Evolutionary conservation across 2,329 filamentous ascomycete genomes (phyloP), one percentile per base, ranked within the genome.

Genomic region (Ophiostoma piceae): DNA sequence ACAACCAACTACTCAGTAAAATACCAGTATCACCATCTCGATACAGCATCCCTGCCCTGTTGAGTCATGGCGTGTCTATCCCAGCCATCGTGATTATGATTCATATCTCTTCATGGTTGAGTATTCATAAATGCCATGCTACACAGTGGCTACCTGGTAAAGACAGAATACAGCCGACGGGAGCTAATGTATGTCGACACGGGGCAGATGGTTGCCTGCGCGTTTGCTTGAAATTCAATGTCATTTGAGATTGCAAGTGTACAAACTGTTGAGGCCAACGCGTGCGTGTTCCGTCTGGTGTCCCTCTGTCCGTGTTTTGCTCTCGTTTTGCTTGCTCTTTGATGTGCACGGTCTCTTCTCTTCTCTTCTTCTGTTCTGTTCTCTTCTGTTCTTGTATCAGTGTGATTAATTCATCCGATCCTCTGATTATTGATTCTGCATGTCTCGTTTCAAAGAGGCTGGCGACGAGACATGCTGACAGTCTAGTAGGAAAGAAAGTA

Each of bases 161-260:
- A 35, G 35, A 35, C 35, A 35, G 35, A 32, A 16, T 16, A 57
- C 51, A 26, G 8, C 26, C 26, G 8, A 62, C 57, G 57, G 57
- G 57, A 32, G 57, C 57, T 62, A 62, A 62, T 62, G 57, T 32
- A 35, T 62, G 57, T 26, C 22, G 26, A 32, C 57, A 62, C 57
- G 22, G 57, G 57, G 57, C 57, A 62, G 26, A 35, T 62, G 26
- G 51, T 29, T 57, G 51, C n/a, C 51, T 57, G 12, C 57, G 57
- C 57, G 26, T 62, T 26, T 32, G 11, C 51, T 11, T 22, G 9
- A 57, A 22, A 8, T 8, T 6, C 5, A 8, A 35, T 35, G 35
- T 35, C 35, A 35, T 35, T 35, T 8, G 35, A 22, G 8, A 57
- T 26, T 22, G 11, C 22, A 57, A 47, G 43, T 47, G 43, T 47